Conservation (phyloP, 1,139 yeast genomes). For the Magnusiomyces ingens region DNA sequence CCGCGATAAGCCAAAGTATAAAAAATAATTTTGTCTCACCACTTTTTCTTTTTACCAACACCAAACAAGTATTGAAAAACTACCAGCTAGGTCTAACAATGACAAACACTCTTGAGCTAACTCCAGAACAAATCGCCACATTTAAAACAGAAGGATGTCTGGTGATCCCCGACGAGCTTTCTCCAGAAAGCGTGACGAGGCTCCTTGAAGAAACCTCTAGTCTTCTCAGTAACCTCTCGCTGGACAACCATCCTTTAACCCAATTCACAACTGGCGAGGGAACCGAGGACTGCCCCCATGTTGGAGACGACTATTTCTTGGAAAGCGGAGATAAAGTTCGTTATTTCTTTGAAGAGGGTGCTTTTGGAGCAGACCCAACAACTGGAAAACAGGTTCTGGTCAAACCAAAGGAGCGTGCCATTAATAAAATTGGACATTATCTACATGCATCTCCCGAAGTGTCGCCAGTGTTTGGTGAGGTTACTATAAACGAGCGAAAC, state of each 20-base stretch:
- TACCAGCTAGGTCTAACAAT: neutral
- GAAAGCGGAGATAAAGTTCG: slow-evolving; percentile 63
- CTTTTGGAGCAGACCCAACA: slow-evolving; percentile 40
- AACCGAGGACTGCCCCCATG: slow-evolving; percentile 44
- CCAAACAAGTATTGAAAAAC: neutral
- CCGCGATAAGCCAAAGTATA: no score
- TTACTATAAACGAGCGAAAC: slow-evolving; percentile 50
- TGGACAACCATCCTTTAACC: slow-evolving; percentile 60
- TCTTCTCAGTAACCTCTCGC: slow-evolving; percentile 46
- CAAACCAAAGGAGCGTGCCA: slow-evolving; percentile 49
- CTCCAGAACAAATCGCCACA: slow-evolving; percentile 27
- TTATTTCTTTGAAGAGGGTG: slow-evolving; percentile 67
- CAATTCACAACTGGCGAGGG: slow-evolving; percentile 57
- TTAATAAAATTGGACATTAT: slow-evolving; percentile 78
- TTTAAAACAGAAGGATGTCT: slow-evolving; percentile 58
- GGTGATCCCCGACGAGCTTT: slow-evolving; percentile 51
- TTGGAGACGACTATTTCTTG: slow-evolving; percentile 69
- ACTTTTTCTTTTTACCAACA: neutral
- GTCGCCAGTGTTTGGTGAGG: slow-evolving; percentile 41
- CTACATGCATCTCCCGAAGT: slow-evolving; percentile 44
- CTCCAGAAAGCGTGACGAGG: slow-evolving; percentile 34
- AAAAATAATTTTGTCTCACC: no score
- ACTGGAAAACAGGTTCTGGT: slow-evolving; percentile 28
- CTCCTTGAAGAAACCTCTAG: slow-evolving; percentile 42
- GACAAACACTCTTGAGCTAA: slow-evolving; percentile 20